phyloP scores from a whole-genome alignment of 2,329 filamentous ascomycete species.

The Arthrobotrys musiformis region DNA sequence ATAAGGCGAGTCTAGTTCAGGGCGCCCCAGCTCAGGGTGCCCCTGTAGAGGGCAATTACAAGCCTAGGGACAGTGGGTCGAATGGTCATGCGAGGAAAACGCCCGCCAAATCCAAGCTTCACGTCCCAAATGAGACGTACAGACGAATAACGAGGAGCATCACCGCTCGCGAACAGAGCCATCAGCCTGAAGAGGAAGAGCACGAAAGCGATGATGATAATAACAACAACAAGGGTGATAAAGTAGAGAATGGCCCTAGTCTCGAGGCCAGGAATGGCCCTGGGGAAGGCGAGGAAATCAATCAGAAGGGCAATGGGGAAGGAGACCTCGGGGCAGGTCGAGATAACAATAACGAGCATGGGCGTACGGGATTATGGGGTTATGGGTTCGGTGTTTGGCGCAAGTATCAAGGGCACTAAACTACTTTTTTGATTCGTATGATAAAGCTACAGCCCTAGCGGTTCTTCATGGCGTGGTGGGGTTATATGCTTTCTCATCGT shows the following conservation, averaged over 20 bases:
- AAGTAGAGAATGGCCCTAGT: neutral
- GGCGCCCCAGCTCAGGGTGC: too few species aligned
- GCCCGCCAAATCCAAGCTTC: too few species aligned
- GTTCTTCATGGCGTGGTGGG: neutral
- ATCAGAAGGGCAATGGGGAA: neutral
- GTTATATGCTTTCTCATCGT: neutral
- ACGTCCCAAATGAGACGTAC: too few species aligned
- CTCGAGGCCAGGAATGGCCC: neutral
- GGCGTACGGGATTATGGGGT: neutral
- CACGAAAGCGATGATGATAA: neutral
- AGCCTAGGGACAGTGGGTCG: too few species aligned
- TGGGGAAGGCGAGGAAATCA: neutral
- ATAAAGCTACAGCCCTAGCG: neutral
- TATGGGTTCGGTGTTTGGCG: constrained; percentile 1
- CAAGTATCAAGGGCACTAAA: neutral
- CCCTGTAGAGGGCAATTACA: too few species aligned
- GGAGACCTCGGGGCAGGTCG: neutral
- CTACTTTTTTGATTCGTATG: neutral
- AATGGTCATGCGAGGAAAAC: too few species aligned
- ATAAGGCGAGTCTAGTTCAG: neutral
- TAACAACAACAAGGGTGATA: too few species aligned
- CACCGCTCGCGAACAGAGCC: too few species aligned
- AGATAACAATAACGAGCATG: neutral
- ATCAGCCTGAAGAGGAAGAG: neutral
- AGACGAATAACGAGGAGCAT: too few species aligned